phyloP scores from a whole-genome alignment of 768 basidiomycete genomes.

The Leccinum rimulosum region DNA sequence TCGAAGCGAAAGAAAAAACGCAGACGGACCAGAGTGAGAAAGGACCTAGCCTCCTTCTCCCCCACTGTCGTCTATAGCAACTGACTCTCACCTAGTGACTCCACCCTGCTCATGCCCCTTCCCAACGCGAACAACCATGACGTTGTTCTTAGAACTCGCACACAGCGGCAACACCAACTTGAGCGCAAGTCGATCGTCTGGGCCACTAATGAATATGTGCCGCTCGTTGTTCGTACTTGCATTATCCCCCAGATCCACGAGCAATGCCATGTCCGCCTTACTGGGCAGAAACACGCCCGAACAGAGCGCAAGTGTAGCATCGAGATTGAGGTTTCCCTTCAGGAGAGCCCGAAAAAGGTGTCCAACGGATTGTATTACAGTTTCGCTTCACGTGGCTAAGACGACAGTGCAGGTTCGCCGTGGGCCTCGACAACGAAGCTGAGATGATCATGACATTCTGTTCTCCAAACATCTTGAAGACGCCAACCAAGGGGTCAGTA shows the following conservation, averaged over 20 bases:
- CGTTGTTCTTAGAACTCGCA: slow-evolving; percentile 55
- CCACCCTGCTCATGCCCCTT: slow-evolving; percentile 40
- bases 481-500: slow-evolving; percentile 68
- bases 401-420: slow-evolving; percentile 12
- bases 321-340: slow-evolving; percentile 47
- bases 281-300: slow-evolving; percentile 75
- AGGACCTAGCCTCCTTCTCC: slow-evolving; percentile 29
- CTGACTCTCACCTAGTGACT: slow-evolving; percentile 51
- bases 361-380: slow-evolving; percentile 67
- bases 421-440: slow-evolving; percentile 53
- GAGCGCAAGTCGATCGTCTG: slow-evolving; percentile 87
- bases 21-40: slow-evolving; percentile 8
- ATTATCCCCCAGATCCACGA: slow-evolving; percentile 64
- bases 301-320: slow-evolving; percentile 80
- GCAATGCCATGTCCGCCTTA: slow-evolving; percentile 75
- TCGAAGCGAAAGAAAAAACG: neutral
- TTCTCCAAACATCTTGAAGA: slow-evolving; percentile 76
- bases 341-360: slow-evolving; percentile 61
- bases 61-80: slow-evolving; percentile 55
- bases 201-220: slow-evolving; percentile 88
- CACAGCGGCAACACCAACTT: slow-evolving; percentile 80
- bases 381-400: slow-evolving; percentile 12
- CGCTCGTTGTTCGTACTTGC: slow-evolving; percentile 33
- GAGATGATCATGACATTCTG: slow-evolving; percentile 66
- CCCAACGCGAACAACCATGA: slow-evolving; percentile 67